Base-by-base conservation (phyloP, 2,329 filamentous ascomycete genomes). In the Aspergillus uvarum region DNA sequence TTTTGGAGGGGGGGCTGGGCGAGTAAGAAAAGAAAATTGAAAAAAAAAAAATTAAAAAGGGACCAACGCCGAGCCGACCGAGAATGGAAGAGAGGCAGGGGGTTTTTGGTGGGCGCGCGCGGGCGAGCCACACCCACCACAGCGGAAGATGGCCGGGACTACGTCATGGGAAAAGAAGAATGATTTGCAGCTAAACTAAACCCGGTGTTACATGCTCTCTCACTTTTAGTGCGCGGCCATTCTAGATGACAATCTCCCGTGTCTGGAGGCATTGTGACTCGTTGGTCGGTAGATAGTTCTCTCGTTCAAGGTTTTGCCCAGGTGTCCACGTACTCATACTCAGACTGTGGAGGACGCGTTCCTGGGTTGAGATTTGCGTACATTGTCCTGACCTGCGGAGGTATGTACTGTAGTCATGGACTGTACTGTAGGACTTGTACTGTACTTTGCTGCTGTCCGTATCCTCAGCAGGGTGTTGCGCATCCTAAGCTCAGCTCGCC, bases 161-260 rank as follows among this genome's bases (percentile, higher is more conserved):
- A 64, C 64, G 66, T 67, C 63, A 68, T 64, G 60, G 26, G 8
- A 35, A 42, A 59, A 63, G 61, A 63, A 67, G 47, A 60, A 64
- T 63, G 65, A 67, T 65, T 65, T 65, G 66, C 63, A 63, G 60
- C 66, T 68, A 68, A 16, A 63, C 58, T 49, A 35, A 35, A 14
- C 14, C 14, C 32, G 10, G 32, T 22, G 22, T 22, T 22, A 22
- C 22, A 22, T 22, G 22, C 22, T 22, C 22, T 22, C 2, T 22
- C 22, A 22, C 22, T 22, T 35, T 14, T 35, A 35, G 32, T 35
- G 32, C 60, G 65, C 65, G 61, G 60, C 56, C 58, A 64, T 64
- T 65, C 63, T 65, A 63, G 65, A 67, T 58, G 64, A 58, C 65
- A 64, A 68, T 68, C 66, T 68, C 66, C 66, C 66, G 66, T 62